Conservation (phyloP, 148 eudicot species). For the Rhododendron kiyosumense region DNA sequence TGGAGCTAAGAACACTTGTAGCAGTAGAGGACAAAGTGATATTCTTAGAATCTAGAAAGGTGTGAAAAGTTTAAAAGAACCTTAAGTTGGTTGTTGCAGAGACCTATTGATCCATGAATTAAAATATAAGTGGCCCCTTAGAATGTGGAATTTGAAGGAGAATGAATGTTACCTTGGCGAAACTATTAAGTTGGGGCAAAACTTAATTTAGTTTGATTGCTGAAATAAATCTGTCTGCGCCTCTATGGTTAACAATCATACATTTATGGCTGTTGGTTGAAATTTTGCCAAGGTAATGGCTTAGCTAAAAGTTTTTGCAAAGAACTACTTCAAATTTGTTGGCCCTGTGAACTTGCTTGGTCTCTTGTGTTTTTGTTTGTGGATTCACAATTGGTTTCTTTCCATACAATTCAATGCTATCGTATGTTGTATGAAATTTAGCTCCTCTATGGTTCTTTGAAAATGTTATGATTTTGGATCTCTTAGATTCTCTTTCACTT, state of each 20-base stretch:
- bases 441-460: not conserved
- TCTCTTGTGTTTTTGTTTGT: not conserved
- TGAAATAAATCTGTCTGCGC: not conserved
- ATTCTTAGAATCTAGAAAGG: not conserved
- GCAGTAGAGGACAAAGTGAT: not conserved
- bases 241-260: not conserved
- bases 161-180: not conserved
- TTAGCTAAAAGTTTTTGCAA: not conserved
- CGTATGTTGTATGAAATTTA: not conserved
- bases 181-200: not conserved
- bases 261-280: not conserved
- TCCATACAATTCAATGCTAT: not conserved
- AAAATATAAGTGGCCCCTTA: not conserved
- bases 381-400: not conserved
- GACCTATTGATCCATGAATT: not conserved
- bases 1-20: not conserved
- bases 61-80: not conserved
- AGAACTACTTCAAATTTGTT: not conserved
- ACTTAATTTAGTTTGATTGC: not conserved
- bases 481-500: not conserved
- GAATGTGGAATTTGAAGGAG: not conserved
- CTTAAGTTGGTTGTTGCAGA: not conserved
- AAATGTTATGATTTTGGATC: not conserved
- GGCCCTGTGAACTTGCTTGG: constrained; percentile 2
- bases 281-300: not conserved